Percentiles rank a stretch among this genome's conserved stretches.
Conservation (phyloP, 208 protist species). For the Trypanosoma melophagium region DNA sequence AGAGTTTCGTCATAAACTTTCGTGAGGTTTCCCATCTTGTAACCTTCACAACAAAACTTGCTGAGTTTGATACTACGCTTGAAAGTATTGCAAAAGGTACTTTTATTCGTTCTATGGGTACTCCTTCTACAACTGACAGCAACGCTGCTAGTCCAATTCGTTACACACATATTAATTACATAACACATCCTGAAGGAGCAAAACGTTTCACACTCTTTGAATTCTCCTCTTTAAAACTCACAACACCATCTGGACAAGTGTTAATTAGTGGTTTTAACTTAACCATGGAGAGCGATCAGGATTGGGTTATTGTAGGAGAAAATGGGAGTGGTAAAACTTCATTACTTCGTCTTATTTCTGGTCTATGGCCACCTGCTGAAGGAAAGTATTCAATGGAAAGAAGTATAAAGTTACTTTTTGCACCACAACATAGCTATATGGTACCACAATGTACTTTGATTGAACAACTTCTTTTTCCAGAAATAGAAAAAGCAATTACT, state of each 20-base stretch:
- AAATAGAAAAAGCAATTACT: conserved; percentile 25
- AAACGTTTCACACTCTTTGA: conserved; percentile 28
- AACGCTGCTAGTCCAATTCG: conserved; percentile 22
- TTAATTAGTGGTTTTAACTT: conserved; percentile 64
- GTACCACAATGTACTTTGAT: conserved; percentile 76
- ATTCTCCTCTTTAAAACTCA: conserved; percentile 63
- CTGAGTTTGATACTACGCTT: conserved; percentile 79
- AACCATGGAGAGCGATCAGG: conserved; percentile 54
- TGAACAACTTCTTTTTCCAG: conserved; percentile 81
- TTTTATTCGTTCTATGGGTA: conserved; percentile 38
- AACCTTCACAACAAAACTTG: conserved; percentile 75
- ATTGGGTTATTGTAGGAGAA: conserved; percentile 83
- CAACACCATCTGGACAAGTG: conserved; percentile 58
- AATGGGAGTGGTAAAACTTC: conserved; percentile 90
- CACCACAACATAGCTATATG: conserved; percentile 85
- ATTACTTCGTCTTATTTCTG: conserved; percentile 77
- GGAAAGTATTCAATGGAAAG: conserved; percentile 49
- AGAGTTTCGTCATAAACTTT: conserved; percentile 87
- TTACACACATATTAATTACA: conserved; percentile 36
- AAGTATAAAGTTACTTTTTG: conserved; percentile 56
- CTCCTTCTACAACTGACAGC: neutral
- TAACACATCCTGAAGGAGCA: conserved; percentile 19
- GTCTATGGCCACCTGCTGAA: conserved; percentile 67
- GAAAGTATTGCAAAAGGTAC: conserved; percentile 66
- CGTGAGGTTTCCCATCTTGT: conserved; percentile 82